Conservation (phyloP, 1,284 basidiomycete species). For the Trichosporon ovoides region DNA sequence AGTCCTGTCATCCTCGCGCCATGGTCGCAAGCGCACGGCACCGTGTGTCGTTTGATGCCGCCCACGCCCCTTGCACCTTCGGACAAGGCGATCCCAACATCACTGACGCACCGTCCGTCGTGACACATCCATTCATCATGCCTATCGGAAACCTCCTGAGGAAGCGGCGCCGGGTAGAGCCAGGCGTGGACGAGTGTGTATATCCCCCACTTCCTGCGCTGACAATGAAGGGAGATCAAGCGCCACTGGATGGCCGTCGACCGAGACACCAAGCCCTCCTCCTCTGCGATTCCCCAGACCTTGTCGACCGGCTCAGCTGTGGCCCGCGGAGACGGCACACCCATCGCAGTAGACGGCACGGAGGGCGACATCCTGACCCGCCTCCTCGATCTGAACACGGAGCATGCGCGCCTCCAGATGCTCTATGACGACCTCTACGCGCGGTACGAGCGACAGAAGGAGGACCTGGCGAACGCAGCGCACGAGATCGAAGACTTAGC, state of each 20-base stretch:
- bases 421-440: background rate
- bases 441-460: background rate
- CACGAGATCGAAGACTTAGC: background rate
- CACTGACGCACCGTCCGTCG: too few relatives aligned
- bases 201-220: background rate
- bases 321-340: too few relatives aligned
- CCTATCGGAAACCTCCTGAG: background rate
- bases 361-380: background rate
- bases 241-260: background rate
- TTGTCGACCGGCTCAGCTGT: too few relatives aligned
- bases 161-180: conserved; percentile 1
- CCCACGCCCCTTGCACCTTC: too few relatives aligned
- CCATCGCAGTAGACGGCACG: too few relatives aligned
- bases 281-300: too few relatives aligned
- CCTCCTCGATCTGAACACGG: background rate
- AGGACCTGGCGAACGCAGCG: background rate
- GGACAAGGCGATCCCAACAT: too few relatives aligned
- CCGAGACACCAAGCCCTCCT: too few relatives aligned
- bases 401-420: background rate
- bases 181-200: background rate
- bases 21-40: too few relatives aligned
- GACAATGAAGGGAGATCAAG: background rate
- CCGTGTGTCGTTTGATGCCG: too few relatives aligned
- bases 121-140: background rate
- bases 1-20: too few relatives aligned